Evolutionary conservation across 2,329 filamentous ascomycete species (phyloP).

Genomic region (Didymella pinodella): DNA sequence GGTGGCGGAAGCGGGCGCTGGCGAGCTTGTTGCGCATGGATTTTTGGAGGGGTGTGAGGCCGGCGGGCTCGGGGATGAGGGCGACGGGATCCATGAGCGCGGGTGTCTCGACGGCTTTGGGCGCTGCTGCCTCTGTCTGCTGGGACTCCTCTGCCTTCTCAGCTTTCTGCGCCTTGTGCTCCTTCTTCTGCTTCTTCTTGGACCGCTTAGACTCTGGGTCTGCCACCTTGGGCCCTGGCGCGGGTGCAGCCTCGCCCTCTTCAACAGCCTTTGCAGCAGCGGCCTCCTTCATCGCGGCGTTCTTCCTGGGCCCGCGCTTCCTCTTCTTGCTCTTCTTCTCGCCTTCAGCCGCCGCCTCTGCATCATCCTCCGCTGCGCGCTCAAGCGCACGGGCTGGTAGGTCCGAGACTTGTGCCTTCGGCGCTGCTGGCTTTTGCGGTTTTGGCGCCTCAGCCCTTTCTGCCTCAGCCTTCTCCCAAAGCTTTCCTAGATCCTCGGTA

Average conservation of each 20-base stretch:
- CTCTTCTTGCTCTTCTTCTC: constrained; percentile 49
- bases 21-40: constrained; percentile 95
- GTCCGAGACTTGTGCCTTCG: background rate
- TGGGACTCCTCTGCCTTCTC: constrained; percentile 8
- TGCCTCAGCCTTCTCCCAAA: constrained; percentile 47
- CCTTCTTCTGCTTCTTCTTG: constrained; percentile 49
- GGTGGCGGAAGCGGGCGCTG: constrained; percentile 93
- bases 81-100: constrained; percentile 39
- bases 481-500: constrained; percentile 66
- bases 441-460: constrained; percentile 57
- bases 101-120: constrained; percentile 37
- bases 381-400: constrained; percentile 55
- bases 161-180: constrained; percentile 36
- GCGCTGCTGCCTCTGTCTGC: constrained; percentile 1
- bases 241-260: constrained; percentile 34
- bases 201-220: constrained; percentile 40
- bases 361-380: constrained; percentile 56
- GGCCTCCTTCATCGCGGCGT: constrained; percentile 36
- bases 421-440: constrained; percentile 43
- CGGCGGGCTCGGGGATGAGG: constrained; percentile 55
- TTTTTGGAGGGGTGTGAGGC: constrained; percentile 89
- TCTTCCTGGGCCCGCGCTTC: constrained; percentile 37
- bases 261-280: constrained; percentile 30
- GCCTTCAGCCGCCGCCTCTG: constrained; percentile 38
- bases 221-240: constrained; percentile 13